Base-by-base conservation (phyloP, 2,329 filamentous ascomycete genomes). In the Colletotrichum tofieldiae region DNA sequence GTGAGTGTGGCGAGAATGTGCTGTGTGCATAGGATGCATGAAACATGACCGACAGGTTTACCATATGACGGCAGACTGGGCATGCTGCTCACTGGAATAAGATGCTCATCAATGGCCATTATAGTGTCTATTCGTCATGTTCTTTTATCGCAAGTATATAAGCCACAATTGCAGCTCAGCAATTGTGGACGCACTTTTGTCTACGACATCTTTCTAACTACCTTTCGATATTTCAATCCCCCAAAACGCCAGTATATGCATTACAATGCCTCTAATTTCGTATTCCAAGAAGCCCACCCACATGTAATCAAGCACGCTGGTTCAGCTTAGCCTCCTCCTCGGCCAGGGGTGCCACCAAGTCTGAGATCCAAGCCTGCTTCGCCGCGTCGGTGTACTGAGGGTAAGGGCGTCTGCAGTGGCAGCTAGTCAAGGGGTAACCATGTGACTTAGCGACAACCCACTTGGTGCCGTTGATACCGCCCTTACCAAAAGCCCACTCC, bases 391-490 rank as follows among this genome's bases (percentile, higher is more conserved):
- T 69, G 74, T 84, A 91, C 74, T 82, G 79, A 0, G 88, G 88
- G 74, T 89, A 90, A 20, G 88, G 88, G 62, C 86, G 79, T 56
- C 89, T 81, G 77, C 87, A 90, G 76, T 89, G 84, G 63, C 83
- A 83, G 76, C 84, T 88, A 20, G 81, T 80, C 41, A 84, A 77
- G 1, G 87, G 84, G 75, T 90, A 90, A n/a, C 86, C 87, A 23
- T 81, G 81, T 35, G 86, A 78, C 76, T 89, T 86, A 47, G 85
- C 86, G 45, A 90, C 87, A n/a, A 89, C 84, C 84, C 86, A 90
- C 78, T 90, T 90, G 9, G 86, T 90, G 12, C 89, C 88, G 75
- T 89, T 90, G 77, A 91, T 89, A n/a, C 87, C 88, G 4, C 86
- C 86, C 77, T 88, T 89, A 37, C 80, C 87, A 65, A 91, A 88